Conservation (phyloP, 2,329 filamentous ascomycete genomes). For the Magnaporthiopsis incrustans region DNA sequence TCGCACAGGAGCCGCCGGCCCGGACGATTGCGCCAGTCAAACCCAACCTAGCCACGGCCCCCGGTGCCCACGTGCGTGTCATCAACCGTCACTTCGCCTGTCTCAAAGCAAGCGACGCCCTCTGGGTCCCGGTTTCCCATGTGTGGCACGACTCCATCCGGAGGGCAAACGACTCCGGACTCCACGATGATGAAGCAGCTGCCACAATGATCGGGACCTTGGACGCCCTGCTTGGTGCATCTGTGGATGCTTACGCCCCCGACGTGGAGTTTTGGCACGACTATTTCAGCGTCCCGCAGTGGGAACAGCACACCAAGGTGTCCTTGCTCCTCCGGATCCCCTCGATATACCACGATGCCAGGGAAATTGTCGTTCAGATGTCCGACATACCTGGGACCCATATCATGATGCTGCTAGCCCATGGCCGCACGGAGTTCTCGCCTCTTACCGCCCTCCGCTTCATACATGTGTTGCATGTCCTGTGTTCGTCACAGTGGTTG, state of each 20-base stretch:
- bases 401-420: background rate
- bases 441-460: background rate
- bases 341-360: background rate
- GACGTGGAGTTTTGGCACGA: background rate
- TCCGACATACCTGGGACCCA: background rate
- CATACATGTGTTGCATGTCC: background rate
- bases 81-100: background rate
- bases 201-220: background rate
- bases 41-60: background rate
- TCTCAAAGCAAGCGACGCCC: background rate
- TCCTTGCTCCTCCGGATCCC: background rate
- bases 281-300: background rate
- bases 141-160: background rate
- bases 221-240: background rate
- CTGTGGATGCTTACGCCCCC: background rate
- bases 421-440: background rate
- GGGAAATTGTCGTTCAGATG: background rate
- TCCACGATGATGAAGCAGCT: background rate
- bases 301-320: background rate
- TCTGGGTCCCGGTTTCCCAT: background rate
- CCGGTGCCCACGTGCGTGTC: background rate
- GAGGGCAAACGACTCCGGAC: background rate
- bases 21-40: background rate
- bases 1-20: background rate
- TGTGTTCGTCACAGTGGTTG: background rate